Evolutionary conservation across 1,284 basidiomycete genomes (phyloP).

Genomic region (Porodaedalea pini): DNA sequence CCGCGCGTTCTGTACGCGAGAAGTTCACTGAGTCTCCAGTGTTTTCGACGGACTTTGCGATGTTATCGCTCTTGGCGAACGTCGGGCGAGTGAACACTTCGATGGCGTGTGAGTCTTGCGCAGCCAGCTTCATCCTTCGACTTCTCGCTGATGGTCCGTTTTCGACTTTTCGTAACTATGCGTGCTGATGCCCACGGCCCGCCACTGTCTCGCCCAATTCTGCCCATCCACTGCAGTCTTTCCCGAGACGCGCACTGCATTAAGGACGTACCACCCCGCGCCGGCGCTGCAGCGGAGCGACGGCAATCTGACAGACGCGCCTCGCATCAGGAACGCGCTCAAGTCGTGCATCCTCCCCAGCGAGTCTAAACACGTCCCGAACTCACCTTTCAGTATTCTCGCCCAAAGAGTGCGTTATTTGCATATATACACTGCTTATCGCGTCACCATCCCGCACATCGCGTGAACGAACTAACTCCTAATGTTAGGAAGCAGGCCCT

Average conservation of each 20-base stretch:
- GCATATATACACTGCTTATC: background rate
- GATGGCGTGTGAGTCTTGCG: constrained; percentile 72
- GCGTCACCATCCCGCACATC: background rate
- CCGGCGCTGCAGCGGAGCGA: constrained; percentile 64
- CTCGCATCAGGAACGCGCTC: constrained; percentile 68
- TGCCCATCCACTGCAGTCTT: constrained; percentile 39
- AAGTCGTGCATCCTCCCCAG: constrained; percentile 74
- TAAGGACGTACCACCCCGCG: constrained; percentile 69
- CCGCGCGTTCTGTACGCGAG: constrained; percentile 83
- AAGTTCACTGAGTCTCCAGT: constrained; percentile 78
- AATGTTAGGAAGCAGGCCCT: constrained; percentile 7
- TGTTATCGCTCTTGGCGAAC: constrained; percentile 84
- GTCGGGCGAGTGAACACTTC: constrained; percentile 94
- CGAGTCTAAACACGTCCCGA: constrained; percentile 62
- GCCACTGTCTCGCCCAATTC: constrained; percentile 14
- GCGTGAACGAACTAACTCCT: background rate
- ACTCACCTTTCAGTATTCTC: constrained; percentile 68
- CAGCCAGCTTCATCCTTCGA: constrained; percentile 3
- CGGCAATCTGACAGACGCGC: constrained; percentile 67
- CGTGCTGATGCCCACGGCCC: constrained; percentile 5
- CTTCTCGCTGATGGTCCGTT: constrained; percentile 17
- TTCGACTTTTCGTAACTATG: constrained; percentile 19
- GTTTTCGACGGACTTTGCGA: constrained; percentile 80
- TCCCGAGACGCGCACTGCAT: constrained; percentile 66
- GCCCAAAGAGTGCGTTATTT: constrained; percentile 23